Percentiles rank a stretch among this genome's conserved stretches.
phyloP scores from a whole-genome alignment of 768 basidiomycete species.

The Leucosporidium creatinivorum region DNA sequence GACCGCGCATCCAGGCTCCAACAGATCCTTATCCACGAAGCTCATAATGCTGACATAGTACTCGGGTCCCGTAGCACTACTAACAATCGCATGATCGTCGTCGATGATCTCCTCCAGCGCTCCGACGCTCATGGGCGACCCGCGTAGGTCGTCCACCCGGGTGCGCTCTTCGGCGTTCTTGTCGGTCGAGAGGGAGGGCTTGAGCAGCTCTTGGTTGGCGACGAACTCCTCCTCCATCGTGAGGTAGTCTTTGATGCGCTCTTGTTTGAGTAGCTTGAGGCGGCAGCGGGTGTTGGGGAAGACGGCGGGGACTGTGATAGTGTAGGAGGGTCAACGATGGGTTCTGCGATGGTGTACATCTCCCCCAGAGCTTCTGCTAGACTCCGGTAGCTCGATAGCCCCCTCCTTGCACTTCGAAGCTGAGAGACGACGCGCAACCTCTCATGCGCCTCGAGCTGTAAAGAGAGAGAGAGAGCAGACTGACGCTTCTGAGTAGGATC shows the following conservation, averaged over 20 bases:
- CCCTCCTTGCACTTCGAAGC: neutral
- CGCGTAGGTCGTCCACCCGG: slow-evolving; percentile 86
- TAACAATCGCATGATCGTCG: slow-evolving; percentile 98
- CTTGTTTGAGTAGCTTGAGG: slow-evolving; percentile 88
- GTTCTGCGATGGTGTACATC: neutral
- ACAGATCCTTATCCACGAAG: slow-evolving; percentile 93
- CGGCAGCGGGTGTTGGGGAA: slow-evolving; percentile 92
- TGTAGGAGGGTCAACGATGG: neutral
- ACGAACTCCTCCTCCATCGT: slow-evolving; percentile 92
- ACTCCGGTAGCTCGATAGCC: too few relatives aligned
- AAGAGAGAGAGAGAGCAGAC: neutral
- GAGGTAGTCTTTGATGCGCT: slow-evolving; percentile 96
- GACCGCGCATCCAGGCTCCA: slow-evolving; percentile 94
- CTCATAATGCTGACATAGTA: slow-evolving; percentile 96
- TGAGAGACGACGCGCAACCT: neutral
- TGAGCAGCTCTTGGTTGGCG: slow-evolving; percentile 80
- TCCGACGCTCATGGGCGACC: slow-evolving; percentile 96
- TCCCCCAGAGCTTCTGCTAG: neutral
- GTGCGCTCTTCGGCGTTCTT: slow-evolving; percentile 96
- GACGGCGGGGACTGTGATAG: slow-evolving; percentile 62
- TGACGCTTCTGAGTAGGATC: slow-evolving; percentile 65
- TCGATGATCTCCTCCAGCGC: slow-evolving; percentile 93
- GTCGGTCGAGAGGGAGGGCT: slow-evolving; percentile 77
- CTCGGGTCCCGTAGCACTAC: slow-evolving; percentile 87
- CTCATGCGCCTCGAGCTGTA: neutral